Percentiles rank a stretch among this genome's conserved stretches.
These are phyloP conservation scores for Periconia sp. DNA, from an alignment of 2,329 filamentous ascomycete species.

Conservation along the genomic window DNA sequence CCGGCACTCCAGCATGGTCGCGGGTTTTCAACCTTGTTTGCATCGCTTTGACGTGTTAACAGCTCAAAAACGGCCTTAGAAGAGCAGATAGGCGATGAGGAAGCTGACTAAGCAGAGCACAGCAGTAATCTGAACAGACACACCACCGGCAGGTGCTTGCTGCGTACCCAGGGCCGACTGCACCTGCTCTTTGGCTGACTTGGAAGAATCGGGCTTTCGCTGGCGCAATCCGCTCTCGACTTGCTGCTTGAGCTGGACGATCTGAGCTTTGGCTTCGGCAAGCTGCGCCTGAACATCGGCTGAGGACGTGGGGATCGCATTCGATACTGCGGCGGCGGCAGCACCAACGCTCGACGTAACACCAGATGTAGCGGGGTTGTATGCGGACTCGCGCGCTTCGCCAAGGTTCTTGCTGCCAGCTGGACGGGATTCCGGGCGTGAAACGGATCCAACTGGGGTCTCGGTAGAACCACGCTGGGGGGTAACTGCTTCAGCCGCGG, in stretches of 20 bases:
- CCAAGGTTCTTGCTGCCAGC: slow-evolving; percentile 43
- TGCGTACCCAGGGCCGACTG: slow-evolving; percentile 54
- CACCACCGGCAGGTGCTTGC: slow-evolving; percentile 67
- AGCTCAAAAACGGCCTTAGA: slow-evolving; percentile 57
- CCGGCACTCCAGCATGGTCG: neutral
- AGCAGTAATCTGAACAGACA: slow-evolving; percentile 84
- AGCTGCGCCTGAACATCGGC: slow-evolving; percentile 74
- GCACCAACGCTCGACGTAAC: slow-evolving; percentile 44
- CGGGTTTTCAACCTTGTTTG: neutral
- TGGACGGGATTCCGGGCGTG: slow-evolving; percentile 42
- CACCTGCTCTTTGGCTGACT: slow-evolving; percentile 55
- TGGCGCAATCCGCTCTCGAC: slow-evolving; percentile 72
- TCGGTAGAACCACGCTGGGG: slow-evolving; percentile 43
- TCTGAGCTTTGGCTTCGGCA: slow-evolving; percentile 71
- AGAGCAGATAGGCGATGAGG: slow-evolving; percentile 93
- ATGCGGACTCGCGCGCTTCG: slow-evolving; percentile 44
- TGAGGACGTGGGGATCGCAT: slow-evolving; percentile 49
- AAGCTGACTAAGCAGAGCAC: slow-evolving; percentile 86
- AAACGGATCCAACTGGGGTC: slow-evolving; percentile 39
- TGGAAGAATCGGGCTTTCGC: slow-evolving; percentile 63
- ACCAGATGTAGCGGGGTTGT: slow-evolving; percentile 42
- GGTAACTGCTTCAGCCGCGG: slow-evolving; percentile 54
- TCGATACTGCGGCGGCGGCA: slow-evolving; percentile 54
- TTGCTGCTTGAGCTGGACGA: slow-evolving; percentile 67
- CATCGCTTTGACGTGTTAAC: neutral